These are phyloP conservation scores for Pythium insidiosum DNA, from an alignment of 352 stramenopile species.

Conservation along the genomic window DNA sequence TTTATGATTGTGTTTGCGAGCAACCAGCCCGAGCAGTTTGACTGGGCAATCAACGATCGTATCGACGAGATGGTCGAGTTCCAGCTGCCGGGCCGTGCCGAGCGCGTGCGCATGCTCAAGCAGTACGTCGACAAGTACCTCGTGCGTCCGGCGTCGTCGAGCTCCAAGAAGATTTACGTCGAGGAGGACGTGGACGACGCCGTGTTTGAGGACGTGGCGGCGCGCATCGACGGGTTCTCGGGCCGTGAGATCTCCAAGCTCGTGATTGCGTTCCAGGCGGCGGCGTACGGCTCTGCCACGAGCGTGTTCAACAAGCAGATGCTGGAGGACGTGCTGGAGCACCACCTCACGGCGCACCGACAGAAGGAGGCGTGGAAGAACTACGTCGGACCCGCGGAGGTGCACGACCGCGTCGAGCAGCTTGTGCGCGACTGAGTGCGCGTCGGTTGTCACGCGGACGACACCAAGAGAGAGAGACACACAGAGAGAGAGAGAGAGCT, in stretches of 20 bases:
- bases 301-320: constrained; percentile 91
- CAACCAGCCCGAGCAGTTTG: constrained; percentile 98
- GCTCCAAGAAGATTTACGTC: constrained; percentile 87
- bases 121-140: constrained; percentile 99
- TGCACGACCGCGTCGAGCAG: constrained; percentile 27
- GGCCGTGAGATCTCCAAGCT: constrained; percentile 99
- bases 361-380: constrained; percentile 93
- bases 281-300: constrained; percentile 94
- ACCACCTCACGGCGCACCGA: constrained; percentile 90
- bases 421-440: constrained; percentile 37
- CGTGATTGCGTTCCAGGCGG: constrained; percentile 97
- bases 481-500: constrained; percentile 3
- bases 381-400: constrained; percentile 52
- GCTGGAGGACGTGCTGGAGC: constrained; percentile 91
- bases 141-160: constrained; percentile 74
- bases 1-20: constrained; percentile 99
- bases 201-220: constrained; percentile 90
- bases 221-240: constrained; percentile 95
- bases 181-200: constrained; percentile 88
- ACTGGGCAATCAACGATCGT: constrained; percentile 98
- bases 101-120: constrained; percentile 96
- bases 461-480: constrained; percentile 1
- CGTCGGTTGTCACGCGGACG: too few relatives aligned
- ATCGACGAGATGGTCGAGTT: constrained; percentile 99
- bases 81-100: constrained; percentile 87